phyloP scores from a whole-genome alignment of 148 eudicot species.

The Vaccinium myrtillus region DNA sequence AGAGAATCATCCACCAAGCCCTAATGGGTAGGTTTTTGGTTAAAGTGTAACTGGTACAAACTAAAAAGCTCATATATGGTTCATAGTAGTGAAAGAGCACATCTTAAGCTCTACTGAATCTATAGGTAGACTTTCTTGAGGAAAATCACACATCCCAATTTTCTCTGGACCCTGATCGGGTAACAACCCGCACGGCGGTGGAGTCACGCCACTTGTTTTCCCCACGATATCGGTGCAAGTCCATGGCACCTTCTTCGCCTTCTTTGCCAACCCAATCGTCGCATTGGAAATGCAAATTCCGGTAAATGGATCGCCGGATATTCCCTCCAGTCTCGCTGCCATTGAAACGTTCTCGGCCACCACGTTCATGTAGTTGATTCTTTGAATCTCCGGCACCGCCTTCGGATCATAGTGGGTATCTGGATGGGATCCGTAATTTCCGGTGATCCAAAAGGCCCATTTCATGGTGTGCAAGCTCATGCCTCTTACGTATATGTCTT shows the following conservation, averaged over 20 bases:
- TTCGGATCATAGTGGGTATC: conserved; percentile 35
- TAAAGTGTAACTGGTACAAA: background rate
- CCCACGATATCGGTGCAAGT: conserved; percentile 37
- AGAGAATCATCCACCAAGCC: background rate
- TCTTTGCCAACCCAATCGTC: conserved; percentile 39
- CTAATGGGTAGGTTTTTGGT: background rate
- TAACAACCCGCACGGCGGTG: conserved; percentile 31
- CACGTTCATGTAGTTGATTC: conserved; percentile 37
- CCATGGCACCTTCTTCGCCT: conserved; percentile 48
- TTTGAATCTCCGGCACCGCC: conserved; percentile 25
- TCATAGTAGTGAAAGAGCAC: conserved; percentile 13
- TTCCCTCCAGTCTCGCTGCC: conserved; percentile 42
- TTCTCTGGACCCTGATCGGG: conserved; percentile 35
- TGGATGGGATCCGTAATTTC: conserved; percentile 42
- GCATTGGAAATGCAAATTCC: conserved; percentile 47
- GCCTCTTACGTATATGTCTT: conserved; percentile 34
- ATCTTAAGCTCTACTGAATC: conserved; percentile 18
- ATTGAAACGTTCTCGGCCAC: conserved; percentile 41
- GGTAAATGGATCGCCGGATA: conserved; percentile 36
- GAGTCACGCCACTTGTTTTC: conserved; percentile 32
- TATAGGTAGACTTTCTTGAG: conserved; percentile 16
- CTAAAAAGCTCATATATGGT: background rate
- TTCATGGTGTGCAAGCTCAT: conserved; percentile 54
- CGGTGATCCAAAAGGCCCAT: conserved; percentile 53
- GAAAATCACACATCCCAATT: conserved; percentile 21